phyloP scores from a whole-genome alignment of 2,329 filamentous ascomycete genomes.

The Xylaria sp. region DNA sequence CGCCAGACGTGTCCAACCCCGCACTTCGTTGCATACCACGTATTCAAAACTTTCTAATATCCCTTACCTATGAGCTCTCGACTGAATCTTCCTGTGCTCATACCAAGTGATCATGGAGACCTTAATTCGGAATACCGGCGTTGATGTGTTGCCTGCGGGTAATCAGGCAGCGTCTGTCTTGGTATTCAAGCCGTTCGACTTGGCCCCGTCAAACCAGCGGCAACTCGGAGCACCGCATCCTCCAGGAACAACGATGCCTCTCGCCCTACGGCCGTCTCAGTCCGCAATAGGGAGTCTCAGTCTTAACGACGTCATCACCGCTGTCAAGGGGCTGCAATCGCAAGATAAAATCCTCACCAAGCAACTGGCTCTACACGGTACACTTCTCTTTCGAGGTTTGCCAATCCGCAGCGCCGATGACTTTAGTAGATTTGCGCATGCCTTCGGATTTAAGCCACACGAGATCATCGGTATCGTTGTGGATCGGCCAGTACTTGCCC shows the following conservation, averaged over 20 bases:
- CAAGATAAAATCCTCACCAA: slow-evolving; percentile 33
- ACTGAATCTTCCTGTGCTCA: background rate
- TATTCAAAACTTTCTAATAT: background rate
- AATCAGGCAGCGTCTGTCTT: background rate
- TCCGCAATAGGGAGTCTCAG: background rate
- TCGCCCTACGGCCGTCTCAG: background rate
- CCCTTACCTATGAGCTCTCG: background rate
- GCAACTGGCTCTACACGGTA: slow-evolving; percentile 53
- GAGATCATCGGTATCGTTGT: too few relatives aligned
- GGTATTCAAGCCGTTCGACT: slow-evolving; percentile 18
- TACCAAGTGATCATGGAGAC: slow-evolving; percentile 11
- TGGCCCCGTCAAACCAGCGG: slow-evolving; percentile 19
- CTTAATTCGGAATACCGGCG: slow-evolving; percentile 8
- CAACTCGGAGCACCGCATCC: slow-evolving; percentile 19
- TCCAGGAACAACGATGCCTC: too few relatives aligned
- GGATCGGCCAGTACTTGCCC: too few relatives aligned
- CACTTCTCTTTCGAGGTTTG: slow-evolving; percentile 59
- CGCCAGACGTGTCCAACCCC: too few relatives aligned
- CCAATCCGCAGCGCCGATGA: slow-evolving; percentile 58
- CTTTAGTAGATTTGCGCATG: slow-evolving; percentile 61
- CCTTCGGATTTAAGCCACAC: slow-evolving; percentile 54
- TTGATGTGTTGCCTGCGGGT: background rate
- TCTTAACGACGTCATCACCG: slow-evolving; percentile 16
- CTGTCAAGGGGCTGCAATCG: slow-evolving; percentile 42
- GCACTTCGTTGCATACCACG: too few relatives aligned